A percentile compares a stretch with the other conserved stretches of the same genome.
Evolutionary conservation across 805 yeast genomes (phyloP).

Genomic region (Metschnikowia anglica): DNA sequence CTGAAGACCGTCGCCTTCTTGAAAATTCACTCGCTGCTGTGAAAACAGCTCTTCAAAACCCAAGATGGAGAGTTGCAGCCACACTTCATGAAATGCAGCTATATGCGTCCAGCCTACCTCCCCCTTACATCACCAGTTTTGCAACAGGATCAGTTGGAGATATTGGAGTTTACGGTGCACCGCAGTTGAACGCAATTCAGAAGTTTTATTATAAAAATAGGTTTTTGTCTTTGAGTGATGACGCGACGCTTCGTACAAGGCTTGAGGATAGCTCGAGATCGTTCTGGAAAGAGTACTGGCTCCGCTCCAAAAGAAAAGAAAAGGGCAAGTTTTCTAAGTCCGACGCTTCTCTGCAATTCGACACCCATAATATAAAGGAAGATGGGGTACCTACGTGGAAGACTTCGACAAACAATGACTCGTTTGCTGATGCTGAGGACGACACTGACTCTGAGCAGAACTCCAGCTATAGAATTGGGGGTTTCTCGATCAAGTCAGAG

Average conservation of each 20-base stretch:
- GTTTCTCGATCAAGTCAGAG: background rate
- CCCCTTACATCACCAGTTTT: conserved; percentile 37
- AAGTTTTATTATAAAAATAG: conserved; percentile 55
- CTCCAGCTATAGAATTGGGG: background rate
- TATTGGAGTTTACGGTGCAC: conserved; percentile 55
- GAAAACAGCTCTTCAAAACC: conserved; percentile 48
- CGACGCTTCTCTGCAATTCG: conserved; percentile 23
- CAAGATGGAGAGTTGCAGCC: conserved; percentile 58
- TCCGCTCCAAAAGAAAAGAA: conserved; percentile 36
- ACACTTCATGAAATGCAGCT: conserved; percentile 66
- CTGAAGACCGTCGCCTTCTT: conserved; percentile 43
- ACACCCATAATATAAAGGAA: background rate
- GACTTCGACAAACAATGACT: background rate
- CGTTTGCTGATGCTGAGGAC: background rate
- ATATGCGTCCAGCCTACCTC: conserved; percentile 48
- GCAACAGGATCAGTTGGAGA: conserved; percentile 41
- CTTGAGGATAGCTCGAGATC: conserved; percentile 35
- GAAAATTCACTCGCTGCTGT: conserved; percentile 46
- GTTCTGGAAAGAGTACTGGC: conserved; percentile 60
- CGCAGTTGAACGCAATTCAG: conserved; percentile 53
- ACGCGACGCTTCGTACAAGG: conserved; percentile 28
- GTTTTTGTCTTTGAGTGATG: conserved; percentile 34
- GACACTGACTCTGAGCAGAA: background rate
- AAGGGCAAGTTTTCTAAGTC: conserved; percentile 38
- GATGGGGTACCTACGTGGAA: background rate